Evolutionary conservation across 2,329 filamentous ascomycete genomes (phyloP), one percentile per base, ranked within the genome.

Genomic region (Saccharata proteae): DNA sequence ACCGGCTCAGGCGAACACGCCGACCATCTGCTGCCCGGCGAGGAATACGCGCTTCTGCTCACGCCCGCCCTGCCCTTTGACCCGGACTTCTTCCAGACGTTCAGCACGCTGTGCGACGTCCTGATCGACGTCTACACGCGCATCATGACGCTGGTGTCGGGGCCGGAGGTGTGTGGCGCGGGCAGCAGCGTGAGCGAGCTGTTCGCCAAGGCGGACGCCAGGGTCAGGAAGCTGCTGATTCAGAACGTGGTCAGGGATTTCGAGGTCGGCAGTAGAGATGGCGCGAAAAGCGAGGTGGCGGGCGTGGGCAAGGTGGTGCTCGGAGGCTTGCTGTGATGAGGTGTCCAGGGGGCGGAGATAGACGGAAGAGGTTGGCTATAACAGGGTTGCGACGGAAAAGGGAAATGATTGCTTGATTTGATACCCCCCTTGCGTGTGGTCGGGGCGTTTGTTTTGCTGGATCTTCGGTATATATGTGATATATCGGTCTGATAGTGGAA

Each of bases 51-150:
- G 0, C 77, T 88, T 52, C 67, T 98, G 2, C 68, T 94, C 13
- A 96, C 88, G n/a, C 90, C 90, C 0, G 79, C 77, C 11, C 61
- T 98, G 28, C 90, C 90, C 0, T 98, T 98, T 49, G 86, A 96
- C 41, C 90, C 90, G 0, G 90, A 98, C 57, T 98, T 93, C 48
- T 90, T 88, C 55, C 85, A 92, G 60, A 94, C 86, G 0, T 96
- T 96, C 59, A 80, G 85, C 10, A 94, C 90, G 9, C 67, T 98
- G 5, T 96, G 90, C 60, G 90, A 98, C 51, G 83, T 93, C 3
- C 62, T 98, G 38, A 92, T 94, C 45, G 90, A 96, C 54, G 83
- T 77, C 48, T 98, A 98, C 58, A 75, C 76, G 20, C 74, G 77
- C 33, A 72, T 98, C 16, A 63, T 92, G 45, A 67, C 65, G 25